phyloP scores from a whole-genome alignment of 2,329 filamentous ascomycete genomes.

The Colletotrichum sp. region DNA sequence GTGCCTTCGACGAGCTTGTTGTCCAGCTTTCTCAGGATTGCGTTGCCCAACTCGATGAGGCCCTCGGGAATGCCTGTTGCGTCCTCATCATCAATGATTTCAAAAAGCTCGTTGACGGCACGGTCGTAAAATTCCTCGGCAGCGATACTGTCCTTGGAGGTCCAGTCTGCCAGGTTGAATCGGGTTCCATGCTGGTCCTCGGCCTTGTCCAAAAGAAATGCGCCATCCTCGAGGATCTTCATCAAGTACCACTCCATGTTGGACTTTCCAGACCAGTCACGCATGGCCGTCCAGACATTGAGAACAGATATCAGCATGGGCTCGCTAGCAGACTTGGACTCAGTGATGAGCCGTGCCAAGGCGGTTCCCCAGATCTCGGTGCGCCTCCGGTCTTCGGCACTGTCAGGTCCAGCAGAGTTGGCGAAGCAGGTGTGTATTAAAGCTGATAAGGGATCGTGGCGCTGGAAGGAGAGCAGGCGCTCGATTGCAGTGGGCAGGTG shows the following conservation, averaged over 20 bases:
- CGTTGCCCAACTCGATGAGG: conserved; percentile 82
- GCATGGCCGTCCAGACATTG: conserved; percentile 84
- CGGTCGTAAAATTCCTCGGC: conserved; percentile 88
- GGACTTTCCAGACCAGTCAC: conserved; percentile 86
- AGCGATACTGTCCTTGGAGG: conserved; percentile 78
- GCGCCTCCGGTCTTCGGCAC: conserved; percentile 77
- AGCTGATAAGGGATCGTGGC: conserved; percentile 83
- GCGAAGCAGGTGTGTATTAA: conserved; percentile 90
- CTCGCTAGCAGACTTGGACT: conserved; percentile 77
- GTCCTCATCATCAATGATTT: conserved; percentile 83
- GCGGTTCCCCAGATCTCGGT: conserved; percentile 88
- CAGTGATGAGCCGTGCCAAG: conserved; percentile 81
- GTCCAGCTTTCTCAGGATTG: conserved; percentile 79
- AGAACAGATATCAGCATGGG: conserved; percentile 83
- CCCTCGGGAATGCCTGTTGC: conserved; percentile 85
- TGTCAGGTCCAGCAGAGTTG: conserved; percentile 81
- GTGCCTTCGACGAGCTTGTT: conserved; percentile 74
- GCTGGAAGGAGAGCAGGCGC: conserved; percentile 84
- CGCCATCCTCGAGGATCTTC: conserved; percentile 91
- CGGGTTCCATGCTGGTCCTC: conserved; percentile 77
- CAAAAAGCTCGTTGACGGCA: conserved; percentile 81
- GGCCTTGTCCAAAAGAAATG: conserved; percentile 85
- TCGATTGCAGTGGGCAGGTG: conserved; percentile 71
- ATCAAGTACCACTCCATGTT: conserved; percentile 95
- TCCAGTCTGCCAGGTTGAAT: conserved; percentile 74